Conservation (phyloP, 176 grass and related monocot species). For the Cenchrus purpureus region DNA sequence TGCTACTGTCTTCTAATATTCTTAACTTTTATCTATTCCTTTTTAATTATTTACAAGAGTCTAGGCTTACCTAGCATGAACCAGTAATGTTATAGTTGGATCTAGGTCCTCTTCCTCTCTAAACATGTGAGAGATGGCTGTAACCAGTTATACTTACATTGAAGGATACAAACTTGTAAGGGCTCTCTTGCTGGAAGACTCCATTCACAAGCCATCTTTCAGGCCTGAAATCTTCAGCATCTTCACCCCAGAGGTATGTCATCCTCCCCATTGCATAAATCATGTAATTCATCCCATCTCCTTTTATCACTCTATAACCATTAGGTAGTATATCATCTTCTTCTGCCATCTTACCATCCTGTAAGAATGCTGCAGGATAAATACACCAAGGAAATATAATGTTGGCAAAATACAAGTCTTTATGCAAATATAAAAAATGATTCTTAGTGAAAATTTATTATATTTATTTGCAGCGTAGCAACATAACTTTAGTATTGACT, state of each 20-base stretch:
- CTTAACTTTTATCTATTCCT: not conserved
- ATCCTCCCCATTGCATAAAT: conserved; percentile 75
- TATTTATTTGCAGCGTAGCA: not conserved
- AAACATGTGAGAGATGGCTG: conserved; percentile 19
- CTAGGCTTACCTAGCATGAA: not conserved
- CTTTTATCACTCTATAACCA: conserved; percentile 49
- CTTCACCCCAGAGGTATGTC: conserved; percentile 68
- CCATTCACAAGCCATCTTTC: conserved; percentile 69
- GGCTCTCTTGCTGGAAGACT: conserved; percentile 57
- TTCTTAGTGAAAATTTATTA: not conserved
- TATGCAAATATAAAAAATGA: not conserved
- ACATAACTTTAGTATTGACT: not conserved
- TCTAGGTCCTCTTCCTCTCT: not conserved
- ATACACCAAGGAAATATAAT: not conserved
- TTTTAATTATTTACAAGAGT: not conserved
- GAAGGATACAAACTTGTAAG: conserved; percentile 70
- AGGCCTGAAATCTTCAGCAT: conserved; percentile 59
- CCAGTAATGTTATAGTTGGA: not conserved
- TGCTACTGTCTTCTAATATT: conserved; percentile 22
- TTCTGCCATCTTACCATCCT: conserved; percentile 64
- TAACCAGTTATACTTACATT: conserved; percentile 42
- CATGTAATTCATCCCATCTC: conserved; percentile 54
- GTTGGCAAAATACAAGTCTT: not conserved
- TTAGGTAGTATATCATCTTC: conserved; percentile 62
- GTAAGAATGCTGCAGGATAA: conserved; percentile 12